Evolutionary conservation across 768 basidiomycete genomes (phyloP), one percentile per base, ranked within the genome.

Genomic region (Lactifluus piperatus): DNA sequence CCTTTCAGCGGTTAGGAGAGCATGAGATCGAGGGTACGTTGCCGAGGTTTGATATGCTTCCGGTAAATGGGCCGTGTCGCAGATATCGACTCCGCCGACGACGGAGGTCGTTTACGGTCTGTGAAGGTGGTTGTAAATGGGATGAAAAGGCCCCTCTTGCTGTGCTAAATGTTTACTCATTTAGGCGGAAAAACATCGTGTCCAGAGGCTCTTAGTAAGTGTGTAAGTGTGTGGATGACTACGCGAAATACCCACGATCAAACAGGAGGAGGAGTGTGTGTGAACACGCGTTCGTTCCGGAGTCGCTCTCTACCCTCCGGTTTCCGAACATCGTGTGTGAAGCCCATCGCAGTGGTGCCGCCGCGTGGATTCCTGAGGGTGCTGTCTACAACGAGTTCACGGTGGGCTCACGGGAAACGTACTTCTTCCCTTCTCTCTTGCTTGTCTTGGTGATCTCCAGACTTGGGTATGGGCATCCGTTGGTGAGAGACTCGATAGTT

Each of bases 351-450:
- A 26, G 6, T 44, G 56, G 48, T 11, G 44, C 56, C 11, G 39
- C 49, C 29, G 13, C 30, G 1, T 57, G 56, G 56, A 44, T 57
- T 22, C 43, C 44, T 45, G 7, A 57, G 51, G 30, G 56, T 18
- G 1, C 16, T 2, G 41, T 51, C 5, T 51, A 26, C 11, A n/a
- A 34, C 10, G 49, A 57, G 10, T 57, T 47, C 48, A 50, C 32
- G n/a, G 20, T 50, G 56, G 56, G 43, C 13, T 9, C 41, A 57
- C 9, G 56, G 56, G 16, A 57, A 57, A 26, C 56, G 56, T 57
- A 44, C 9, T 37, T 20, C 18, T 26, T 18, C 16, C 5, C 1
- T 22, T 0, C 2, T 30, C 3, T 10, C 9, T 4, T 37, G 20
- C 5, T 6, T 8, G 6, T 39, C 39, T 30, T 50, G 30, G 32